These are phyloP conservation scores for Nitzschia sp. DNA, from an alignment of 108 stramenopile species.

Conservation along the genomic window DNA sequence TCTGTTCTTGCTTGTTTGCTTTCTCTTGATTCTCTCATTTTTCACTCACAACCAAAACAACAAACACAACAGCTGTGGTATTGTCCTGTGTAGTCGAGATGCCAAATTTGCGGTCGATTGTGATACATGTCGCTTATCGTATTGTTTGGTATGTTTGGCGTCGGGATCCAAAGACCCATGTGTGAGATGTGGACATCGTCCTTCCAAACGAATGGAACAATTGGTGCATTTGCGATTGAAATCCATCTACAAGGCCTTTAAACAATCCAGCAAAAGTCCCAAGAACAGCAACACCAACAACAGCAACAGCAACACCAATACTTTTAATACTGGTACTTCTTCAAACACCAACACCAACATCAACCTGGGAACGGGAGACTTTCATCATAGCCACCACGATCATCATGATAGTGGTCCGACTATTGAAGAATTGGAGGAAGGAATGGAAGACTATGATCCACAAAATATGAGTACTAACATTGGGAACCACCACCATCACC, in stretches of 20 bases:
- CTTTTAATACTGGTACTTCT: too few species aligned
- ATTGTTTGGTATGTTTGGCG: conserved; percentile 89
- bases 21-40: background rate
- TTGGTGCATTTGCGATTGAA: conserved; percentile 89
- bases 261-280: conserved; percentile 53
- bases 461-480: too few species aligned
- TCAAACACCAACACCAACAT: background rate
- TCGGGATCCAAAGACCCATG: conserved; percentile 89
- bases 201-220: conserved; percentile 90
- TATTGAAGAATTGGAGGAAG: conserved; percentile 25
- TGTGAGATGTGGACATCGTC: conserved; percentile 85
- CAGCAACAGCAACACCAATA: too few species aligned
- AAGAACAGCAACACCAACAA: conserved; percentile 9
- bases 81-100: conserved; percentile 89
- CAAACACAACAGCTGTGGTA: conserved; percentile 88
- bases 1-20: background rate
- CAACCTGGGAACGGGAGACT: background rate
- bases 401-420: conserved; percentile 16
- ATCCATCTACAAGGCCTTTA: conserved; percentile 92
- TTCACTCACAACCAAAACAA: too few species aligned
- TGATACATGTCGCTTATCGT: conserved; percentile 87
- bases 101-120: conserved; percentile 96
- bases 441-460: background rate
- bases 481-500: too few species aligned
- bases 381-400: background rate